Conservation (phyloP, 2,329 filamentous ascomycete species). For the Penicillium sp. region DNA sequence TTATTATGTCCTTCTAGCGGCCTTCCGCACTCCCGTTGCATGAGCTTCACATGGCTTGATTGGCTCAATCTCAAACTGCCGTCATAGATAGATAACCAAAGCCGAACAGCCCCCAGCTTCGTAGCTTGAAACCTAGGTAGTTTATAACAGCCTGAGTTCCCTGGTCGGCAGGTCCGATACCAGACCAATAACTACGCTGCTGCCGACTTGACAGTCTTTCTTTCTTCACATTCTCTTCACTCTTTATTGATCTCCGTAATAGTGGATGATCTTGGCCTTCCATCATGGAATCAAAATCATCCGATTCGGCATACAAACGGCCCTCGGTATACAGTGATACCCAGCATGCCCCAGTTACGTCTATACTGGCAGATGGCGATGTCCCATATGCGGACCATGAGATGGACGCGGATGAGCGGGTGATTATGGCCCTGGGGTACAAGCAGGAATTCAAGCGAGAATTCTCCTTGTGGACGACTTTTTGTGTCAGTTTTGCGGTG, state of each 20-base stretch:
- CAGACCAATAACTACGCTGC: not conserved
- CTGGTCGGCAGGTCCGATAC: not conserved
- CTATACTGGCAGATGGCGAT: conserved; percentile 38
- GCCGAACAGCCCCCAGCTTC: conserved; percentile 1
- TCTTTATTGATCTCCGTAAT: not conserved
- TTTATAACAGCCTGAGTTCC: conserved; percentile 6
- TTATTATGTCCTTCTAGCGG: conserved; percentile 3
- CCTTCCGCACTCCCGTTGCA: conserved; percentile 2
- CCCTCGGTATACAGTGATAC: conserved; percentile 18
- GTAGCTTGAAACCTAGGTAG: not conserved
- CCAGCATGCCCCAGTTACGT: conserved; percentile 37
- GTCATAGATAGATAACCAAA: conserved; percentile 13
- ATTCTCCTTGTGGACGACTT: conserved; percentile 72
- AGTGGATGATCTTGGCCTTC: not conserved
- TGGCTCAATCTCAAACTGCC: conserved; percentile 1
- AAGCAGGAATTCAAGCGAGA: conserved; percentile 68
- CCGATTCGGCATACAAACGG: conserved; percentile 11
- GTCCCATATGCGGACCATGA: conserved; percentile 35
- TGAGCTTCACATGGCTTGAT: not conserved
- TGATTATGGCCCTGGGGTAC: conserved; percentile 49
- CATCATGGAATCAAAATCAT: conserved; percentile 13
- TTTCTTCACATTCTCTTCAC: not conserved
- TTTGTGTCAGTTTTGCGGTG: conserved; percentile 73
- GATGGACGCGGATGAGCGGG: conserved; percentile 43
- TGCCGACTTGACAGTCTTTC: not conserved